phyloP scores from a whole-genome alignment of 345 rosid genomes.

The Boechera stricta region DNA sequence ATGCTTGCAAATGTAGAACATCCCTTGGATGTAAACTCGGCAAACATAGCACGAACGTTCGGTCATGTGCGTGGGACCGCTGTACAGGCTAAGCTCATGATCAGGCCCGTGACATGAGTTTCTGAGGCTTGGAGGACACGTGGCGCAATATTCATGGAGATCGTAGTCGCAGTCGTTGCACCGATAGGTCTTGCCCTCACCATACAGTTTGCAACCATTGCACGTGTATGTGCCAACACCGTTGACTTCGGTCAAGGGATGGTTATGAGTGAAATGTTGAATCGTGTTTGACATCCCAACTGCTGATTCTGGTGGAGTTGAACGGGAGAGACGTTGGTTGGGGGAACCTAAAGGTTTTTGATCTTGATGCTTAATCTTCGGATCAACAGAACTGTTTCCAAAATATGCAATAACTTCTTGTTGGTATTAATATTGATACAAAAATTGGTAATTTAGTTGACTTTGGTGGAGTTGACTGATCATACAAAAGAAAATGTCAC shows the following conservation, averaged over 20 bases:
- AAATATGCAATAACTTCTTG: constrained; percentile 1
- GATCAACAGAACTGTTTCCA: neutral
- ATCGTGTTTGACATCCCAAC: constrained; percentile 18
- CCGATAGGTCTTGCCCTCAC: constrained; percentile 36
- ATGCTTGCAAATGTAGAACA: constrained; percentile 45
- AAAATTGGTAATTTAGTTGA: constrained; percentile 25
- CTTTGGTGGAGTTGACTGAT: constrained; percentile 26
- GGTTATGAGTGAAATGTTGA: constrained; percentile 42
- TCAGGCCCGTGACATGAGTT: constrained; percentile 43
- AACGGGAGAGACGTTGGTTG: neutral
- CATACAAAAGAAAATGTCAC: constrained; percentile 26
- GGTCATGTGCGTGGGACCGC: constrained; percentile 16
- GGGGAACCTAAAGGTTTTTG: neutral
- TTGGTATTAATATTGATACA: neutral
- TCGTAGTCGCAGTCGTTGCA: constrained; percentile 47
- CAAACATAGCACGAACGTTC: constrained; percentile 46
- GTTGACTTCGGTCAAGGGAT: constrained; percentile 35
- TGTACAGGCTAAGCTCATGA: constrained; percentile 40
- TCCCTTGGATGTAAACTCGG: constrained; percentile 39
- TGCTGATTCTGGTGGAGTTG: neutral
- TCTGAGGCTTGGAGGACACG: constrained; percentile 33
- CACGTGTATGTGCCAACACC: constrained; percentile 38
- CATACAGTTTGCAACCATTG: constrained; percentile 46
- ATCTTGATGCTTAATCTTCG: neutral
- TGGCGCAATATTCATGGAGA: constrained; percentile 54